Base-by-base conservation (phyloP, 2,329 filamentous ascomycete species). In the Capronia coronata region DNA sequence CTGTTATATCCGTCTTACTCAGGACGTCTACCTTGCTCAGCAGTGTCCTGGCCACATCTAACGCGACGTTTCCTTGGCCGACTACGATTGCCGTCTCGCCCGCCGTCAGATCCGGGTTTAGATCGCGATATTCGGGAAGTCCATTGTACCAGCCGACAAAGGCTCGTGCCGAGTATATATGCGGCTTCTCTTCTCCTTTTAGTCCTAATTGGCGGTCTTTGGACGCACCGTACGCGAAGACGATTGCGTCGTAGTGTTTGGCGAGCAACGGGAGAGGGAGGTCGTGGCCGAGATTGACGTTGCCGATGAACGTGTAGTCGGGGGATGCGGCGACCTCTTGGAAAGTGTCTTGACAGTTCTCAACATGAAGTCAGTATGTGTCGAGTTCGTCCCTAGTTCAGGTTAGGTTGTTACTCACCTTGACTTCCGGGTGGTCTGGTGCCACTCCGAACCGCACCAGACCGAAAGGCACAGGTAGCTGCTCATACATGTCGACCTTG, bases 91-190 rank as follows among this genome's bases (percentile, higher is more conserved):
- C 93, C 54, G 90, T 83, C 43, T 95, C 87, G 0, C 85, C 86
- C 8, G 75, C 73, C 0, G 80, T 78, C 21, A 97, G 75, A 62
- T 88, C 79, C 0, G 89, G 86, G n/a, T 77, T 72, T 6, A 95
- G 71, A 59, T 77, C 68, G 16, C 84, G 78, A 63, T 86, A 86
- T 60, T 94, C 86, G 0, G 93, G 93, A 2, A 95, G 75, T 2
- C 93, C 93, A 67, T 98, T 98, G 68, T 98, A 98, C 93, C 93
- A 98, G 14, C 90, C 93, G 1, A 98, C 93, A 65, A 97, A 96
- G 32, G 89, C 84, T 22, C 93, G 80, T 1, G 93, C 93, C 6
- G 90, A 95, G 64, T 89, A 84, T 41, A 62, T 59, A 21, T 75
- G 73, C 5, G 93, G 70, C 4, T 69, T 67, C 2, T 83, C 76